Evolutionary conservation across 2,329 filamentous ascomycete genomes (phyloP).

Genomic region (Pseudogymnoascus sp.): DNA sequence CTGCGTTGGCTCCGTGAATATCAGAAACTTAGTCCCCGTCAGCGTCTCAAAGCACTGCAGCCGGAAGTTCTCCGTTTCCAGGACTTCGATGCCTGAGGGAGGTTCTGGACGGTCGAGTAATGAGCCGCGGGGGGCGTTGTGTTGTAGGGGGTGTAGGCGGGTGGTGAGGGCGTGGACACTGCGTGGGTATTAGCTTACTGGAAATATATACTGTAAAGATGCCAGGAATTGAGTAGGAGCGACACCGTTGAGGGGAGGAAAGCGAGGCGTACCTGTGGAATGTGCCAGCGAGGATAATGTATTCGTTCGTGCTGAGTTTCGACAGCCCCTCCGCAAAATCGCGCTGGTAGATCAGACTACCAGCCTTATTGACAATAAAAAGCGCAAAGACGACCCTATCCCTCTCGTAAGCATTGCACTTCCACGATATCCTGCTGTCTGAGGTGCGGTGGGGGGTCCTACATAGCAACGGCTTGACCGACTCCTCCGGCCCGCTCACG

Average conservation of each 20-base stretch:
- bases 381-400: conserved; percentile 87
- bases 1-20: conserved; percentile 77
- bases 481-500: background rate
- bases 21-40: conserved; percentile 89
- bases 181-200: conserved; percentile 12
- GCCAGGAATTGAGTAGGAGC: background rate
- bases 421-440: background rate
- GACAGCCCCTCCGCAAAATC: conserved; percentile 82
- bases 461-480: conserved; percentile 5
- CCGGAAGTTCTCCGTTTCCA: conserved; percentile 91
- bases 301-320: conserved; percentile 90
- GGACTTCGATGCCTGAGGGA: conserved; percentile 76
- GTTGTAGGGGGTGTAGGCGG: conserved; percentile 61
- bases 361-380: conserved; percentile 98
- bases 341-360: conserved; percentile 91
- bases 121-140: conserved; percentile 36
- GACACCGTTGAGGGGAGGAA: conserved; percentile 13
- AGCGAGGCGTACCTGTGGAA: conserved; percentile 71
- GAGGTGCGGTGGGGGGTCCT: background rate
- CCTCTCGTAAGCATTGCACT: background rate
- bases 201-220: background rate
- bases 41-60: conserved; percentile 93
- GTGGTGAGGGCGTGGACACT: conserved; percentile 65
- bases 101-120: conserved; percentile 45
- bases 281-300: conserved; percentile 90